Conservation (phyloP, 176 grass and related monocot genomes). For the Rhynchospora pubera region DNA sequence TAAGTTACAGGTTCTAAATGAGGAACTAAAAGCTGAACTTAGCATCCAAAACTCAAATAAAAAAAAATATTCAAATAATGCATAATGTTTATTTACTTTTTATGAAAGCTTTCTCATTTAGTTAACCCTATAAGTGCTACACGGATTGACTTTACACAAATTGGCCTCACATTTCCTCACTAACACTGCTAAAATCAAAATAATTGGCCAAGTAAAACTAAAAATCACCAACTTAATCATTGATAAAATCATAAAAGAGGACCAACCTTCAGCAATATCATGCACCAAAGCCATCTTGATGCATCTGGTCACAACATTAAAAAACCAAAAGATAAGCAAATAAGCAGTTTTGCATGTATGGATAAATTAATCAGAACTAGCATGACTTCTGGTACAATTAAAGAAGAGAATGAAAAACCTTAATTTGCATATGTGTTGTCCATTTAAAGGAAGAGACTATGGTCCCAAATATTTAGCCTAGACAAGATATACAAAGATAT, state of each 20-base stretch:
- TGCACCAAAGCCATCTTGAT: constrained; percentile 98
- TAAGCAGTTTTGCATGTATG: not conserved
- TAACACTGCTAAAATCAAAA: not conserved
- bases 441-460: too few relatives aligned
- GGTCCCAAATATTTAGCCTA: too few relatives aligned
- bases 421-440: too few relatives aligned
- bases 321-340: not conserved
- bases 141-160: not conserved
- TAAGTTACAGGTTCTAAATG: not conserved
- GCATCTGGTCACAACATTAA: constrained; percentile 35
- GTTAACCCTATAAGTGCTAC: not conserved
- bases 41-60: not conserved
- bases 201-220: not conserved
- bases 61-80: not conserved
- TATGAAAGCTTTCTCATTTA: not conserved
- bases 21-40: not conserved
- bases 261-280: constrained; percentile 86
- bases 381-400: not conserved
- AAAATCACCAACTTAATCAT: not conserved
- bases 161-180: not conserved
- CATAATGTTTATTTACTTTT: not conserved
- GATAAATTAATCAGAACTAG: not conserved
- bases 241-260: not conserved
- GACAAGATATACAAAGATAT: too few relatives aligned
- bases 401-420: too few relatives aligned